Base-by-base conservation (phyloP, 768 basidiomycete genomes). In the Mycena albidolilacea region DNA sequence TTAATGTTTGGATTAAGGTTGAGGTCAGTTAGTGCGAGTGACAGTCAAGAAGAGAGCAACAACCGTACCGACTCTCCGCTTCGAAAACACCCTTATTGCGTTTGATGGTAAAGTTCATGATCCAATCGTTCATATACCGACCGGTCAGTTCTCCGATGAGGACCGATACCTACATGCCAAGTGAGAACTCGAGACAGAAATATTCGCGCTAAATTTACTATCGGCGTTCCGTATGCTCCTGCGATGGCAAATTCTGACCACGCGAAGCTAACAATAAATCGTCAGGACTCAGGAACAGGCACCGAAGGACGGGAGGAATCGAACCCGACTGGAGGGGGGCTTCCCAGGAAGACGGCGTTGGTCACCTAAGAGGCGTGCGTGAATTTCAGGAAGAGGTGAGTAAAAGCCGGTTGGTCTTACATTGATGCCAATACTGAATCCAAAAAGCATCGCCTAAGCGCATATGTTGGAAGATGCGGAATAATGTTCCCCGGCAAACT, bases 391-490 rank as follows among this genome's bases (percentile, higher is more conserved):
- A 19, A 41, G 57, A 15, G 1, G 21, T 41, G 30, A 17, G 23
- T 11, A 46, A 15, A 48, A 8, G 3, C n/a, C 3, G 5, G 14
- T 19, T 0, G 58, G 15, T 67, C 84, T 55, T 61, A 89, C 89
- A 74, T 91, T 91, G 63, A 91, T 89, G 43, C 91, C 90, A 65
- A 91, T 91, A 17, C 85, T 81, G 78, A 92, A 92, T 0, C 92
- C 92, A 77, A 93, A 93, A 0, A 90, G 77, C 59, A 89, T 77
- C 7, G 86, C 89, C 87, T 88, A 55, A 37, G 12, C 5, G 9
- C 30, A 12, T 44, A 4, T 67, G 54, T 19, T 19, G 57, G 63
- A n/a, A 48, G n/a, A 39, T 39, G 30, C 41, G 75, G 37, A 46
- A 43, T 35, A 38, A 11, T 17, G 63, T 66, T 30, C 30, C 15